Evolutionary conservation across 352 stramenopile genomes (phyloP).

Genomic region (Phytopythium boreale): DNA sequence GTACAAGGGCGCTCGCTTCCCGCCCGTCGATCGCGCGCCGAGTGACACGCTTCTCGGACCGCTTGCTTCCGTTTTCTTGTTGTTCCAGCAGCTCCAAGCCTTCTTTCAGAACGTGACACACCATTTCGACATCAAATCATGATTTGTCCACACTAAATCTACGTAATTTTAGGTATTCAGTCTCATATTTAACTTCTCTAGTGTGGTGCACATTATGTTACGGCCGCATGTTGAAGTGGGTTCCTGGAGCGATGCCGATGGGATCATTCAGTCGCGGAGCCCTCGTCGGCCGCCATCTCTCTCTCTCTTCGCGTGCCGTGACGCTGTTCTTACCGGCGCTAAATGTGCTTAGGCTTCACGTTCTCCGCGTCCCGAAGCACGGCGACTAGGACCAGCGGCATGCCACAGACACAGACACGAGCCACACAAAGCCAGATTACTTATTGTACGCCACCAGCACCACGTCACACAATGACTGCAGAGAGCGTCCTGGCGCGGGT

Average conservation of each 20-base stretch:
- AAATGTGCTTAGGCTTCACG: neutral
- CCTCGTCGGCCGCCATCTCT: neutral
- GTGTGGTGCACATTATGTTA: neutral
- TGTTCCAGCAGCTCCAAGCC: too few relatives aligned
- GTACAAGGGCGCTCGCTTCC: neutral
- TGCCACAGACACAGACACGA: conserved; percentile 3
- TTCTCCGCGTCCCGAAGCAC: neutral
- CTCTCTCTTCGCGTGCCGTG: neutral
- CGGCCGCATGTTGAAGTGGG: neutral
- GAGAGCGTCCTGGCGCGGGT: neutral
- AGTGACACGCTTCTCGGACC: neutral
- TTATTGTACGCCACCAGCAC: neutral
- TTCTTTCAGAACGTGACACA: neutral
- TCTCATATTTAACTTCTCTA: neutral
- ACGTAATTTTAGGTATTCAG: neutral
- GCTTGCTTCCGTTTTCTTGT: neutral
- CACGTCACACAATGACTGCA: neutral
- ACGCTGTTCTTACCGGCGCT: neutral
- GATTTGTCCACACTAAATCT: neutral
- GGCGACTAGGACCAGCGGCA: neutral
- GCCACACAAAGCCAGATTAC: neutral
- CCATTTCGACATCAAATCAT: neutral
- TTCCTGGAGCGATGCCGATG: neutral
- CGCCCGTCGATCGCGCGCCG: neutral
- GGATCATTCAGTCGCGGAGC: neutral